These are phyloP conservation scores for Populus simonii DNA, from an alignment of 345 rosid genomes.

Conservation along the genomic window DNA sequence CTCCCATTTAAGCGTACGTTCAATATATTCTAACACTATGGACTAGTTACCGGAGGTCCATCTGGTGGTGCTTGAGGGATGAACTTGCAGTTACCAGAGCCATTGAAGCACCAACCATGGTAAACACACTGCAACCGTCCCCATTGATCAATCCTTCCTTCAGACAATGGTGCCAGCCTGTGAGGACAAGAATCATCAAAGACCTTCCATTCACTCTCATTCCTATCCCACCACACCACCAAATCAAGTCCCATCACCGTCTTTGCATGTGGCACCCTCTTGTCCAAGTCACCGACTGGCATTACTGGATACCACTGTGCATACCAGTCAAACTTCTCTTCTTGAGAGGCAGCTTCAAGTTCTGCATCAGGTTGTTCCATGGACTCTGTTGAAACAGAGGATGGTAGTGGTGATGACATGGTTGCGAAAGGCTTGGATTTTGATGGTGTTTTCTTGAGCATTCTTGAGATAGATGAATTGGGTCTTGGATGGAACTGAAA, in stretches of 20 bases:
- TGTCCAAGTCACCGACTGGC: conserved; percentile 76
- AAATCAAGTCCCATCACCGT: conserved; percentile 69
- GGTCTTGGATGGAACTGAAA: conserved; percentile 10
- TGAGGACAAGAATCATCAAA: conserved; percentile 40
- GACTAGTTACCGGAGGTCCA: conserved; percentile 40
- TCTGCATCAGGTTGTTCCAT: conserved; percentile 14
- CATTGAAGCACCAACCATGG: conserved; percentile 89
- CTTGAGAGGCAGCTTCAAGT: conserved; percentile 12
- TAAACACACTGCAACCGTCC: conserved; percentile 81
- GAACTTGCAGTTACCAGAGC: conserved; percentile 24
- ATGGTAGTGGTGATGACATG: conserved; percentile 30
- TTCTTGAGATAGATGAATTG: conserved; percentile 3
- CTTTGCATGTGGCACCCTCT: conserved; percentile 64
- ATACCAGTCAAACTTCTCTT: conserved; percentile 62
- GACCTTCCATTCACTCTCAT: conserved; percentile 43
- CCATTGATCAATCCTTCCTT: conserved; percentile 75
- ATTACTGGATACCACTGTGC: conserved; percentile 69
- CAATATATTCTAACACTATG: neutral
- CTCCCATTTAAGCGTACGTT: neutral
- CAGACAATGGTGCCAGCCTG: conserved; percentile 46
- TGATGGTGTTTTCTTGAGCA: conserved; percentile 4
- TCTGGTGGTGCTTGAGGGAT: conserved; percentile 59
- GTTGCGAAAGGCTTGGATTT: conserved; percentile 29
- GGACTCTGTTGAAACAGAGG: conserved; percentile 22
- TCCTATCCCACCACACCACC: conserved; percentile 85